phyloP scores from a whole-genome alignment of 78 protist genomes.

The Pigoraptor vietnamica region DNA sequence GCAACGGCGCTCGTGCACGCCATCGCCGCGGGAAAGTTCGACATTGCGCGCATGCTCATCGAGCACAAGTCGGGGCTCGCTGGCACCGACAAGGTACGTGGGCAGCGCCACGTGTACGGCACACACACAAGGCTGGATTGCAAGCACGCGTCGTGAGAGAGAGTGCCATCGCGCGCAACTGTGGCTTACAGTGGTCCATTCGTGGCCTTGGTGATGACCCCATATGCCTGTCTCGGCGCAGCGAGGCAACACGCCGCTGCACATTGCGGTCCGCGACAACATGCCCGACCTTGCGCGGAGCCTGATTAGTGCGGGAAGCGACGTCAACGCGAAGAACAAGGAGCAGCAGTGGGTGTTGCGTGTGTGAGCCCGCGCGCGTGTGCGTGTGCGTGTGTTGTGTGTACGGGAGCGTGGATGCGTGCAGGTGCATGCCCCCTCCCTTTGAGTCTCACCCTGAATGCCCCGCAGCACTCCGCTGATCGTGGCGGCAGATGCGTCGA shows the following conservation, averaged over 20 bases:
- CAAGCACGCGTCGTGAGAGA: no score
- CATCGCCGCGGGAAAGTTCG: background rate
- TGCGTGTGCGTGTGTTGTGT: background rate
- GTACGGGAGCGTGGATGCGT: no score
- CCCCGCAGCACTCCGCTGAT: background rate
- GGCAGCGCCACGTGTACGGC: no score
- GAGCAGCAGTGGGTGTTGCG: background rate
- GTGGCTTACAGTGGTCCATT: no score
- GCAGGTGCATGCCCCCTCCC: no score
- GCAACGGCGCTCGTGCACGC: background rate
- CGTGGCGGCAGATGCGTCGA: background rate
- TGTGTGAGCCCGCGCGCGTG: no score
- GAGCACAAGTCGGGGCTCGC: background rate
- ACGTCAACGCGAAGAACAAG: background rate
- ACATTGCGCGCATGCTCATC: background rate
- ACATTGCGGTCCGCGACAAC: background rate
- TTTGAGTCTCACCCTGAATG: no score
- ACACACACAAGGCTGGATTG: no score
- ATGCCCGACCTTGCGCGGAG: background rate
- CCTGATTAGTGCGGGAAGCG: background rate
- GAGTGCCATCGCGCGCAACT: no score
- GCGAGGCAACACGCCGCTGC: background rate
- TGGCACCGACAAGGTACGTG: background rate
- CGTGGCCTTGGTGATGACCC: no score
- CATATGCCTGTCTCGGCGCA: no score